phyloP scores from a whole-genome alignment of 2,329 filamentous ascomycete species.

The Cyphellophora europaea region DNA sequence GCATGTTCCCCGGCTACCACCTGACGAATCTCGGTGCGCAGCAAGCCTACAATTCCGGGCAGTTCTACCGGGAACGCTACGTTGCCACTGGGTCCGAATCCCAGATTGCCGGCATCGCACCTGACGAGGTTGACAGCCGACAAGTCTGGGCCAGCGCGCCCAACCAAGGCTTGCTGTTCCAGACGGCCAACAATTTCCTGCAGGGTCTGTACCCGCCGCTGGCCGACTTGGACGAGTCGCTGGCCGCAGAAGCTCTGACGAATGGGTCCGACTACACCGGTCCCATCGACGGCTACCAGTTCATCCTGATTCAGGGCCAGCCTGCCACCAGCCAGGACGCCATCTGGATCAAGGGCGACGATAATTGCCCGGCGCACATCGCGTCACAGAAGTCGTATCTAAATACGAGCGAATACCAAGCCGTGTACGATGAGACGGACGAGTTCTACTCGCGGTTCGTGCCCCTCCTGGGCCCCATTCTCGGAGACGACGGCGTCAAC shows the following conservation, averaged over 20 bases:
- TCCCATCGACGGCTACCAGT: conserved; percentile 71
- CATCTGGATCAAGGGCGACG: conserved; percentile 49
- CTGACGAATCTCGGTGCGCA: conserved; percentile 70
- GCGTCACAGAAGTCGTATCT: conserved; percentile 51
- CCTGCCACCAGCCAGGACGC: conserved; percentile 49
- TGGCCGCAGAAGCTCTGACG: conserved; percentile 55
- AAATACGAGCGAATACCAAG: conserved; percentile 39
- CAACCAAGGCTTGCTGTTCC: conserved; percentile 67
- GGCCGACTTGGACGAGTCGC: too few species aligned
- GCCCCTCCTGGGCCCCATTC: conserved; percentile 42
- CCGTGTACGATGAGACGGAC: conserved; percentile 36
- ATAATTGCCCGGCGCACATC: conserved; percentile 43
- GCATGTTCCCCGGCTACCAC: conserved; percentile 58
- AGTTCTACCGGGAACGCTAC: conserved; percentile 68
- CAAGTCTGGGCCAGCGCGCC: conserved; percentile 67
- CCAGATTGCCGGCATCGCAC: conserved; percentile 56
- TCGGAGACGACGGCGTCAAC: conserved; percentile 31
- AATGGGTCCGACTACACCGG: conserved; percentile 58
- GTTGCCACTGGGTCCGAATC: conserved; percentile 18
- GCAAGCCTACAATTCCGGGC: conserved; percentile 61
- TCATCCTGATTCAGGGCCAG: conserved; percentile 59
- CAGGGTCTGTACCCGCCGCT: conserved; percentile 79
- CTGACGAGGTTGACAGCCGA: conserved; percentile 54
- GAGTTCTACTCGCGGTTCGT: conserved; percentile 44
- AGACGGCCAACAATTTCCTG: conserved; percentile 68